Percentiles rank a stretch among this genome's conserved stretches.
phyloP scores from a whole-genome alignment of 768 basidiomycete species.

The Mycena amicta region DNA sequence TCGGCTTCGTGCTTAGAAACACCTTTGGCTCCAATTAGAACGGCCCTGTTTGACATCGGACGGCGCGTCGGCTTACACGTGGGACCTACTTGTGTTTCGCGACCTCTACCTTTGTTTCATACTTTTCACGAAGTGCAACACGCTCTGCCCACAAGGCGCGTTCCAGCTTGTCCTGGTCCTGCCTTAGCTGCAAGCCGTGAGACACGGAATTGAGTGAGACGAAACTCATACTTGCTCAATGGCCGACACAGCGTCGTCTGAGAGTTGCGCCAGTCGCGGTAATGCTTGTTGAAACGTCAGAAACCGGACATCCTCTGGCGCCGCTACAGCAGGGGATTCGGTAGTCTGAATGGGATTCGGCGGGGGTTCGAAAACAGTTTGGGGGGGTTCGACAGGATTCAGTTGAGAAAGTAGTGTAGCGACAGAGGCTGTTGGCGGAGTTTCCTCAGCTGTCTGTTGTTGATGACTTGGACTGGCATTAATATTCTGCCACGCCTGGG shows the following conservation, averaged over 20 bases:
- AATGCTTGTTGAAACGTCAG: conserved; percentile 73
- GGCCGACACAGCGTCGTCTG: conserved; percentile 51
- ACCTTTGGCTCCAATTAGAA: conserved; percentile 57
- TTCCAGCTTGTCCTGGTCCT: conserved; percentile 73
- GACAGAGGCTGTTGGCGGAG: conserved; percentile 40
- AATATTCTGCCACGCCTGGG: conserved; percentile 68
- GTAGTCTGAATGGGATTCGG: conserved; percentile 12
- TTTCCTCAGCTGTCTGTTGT: conserved; percentile 9
- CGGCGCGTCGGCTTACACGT: conserved; percentile 1
- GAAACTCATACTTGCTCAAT: conserved; percentile 50
- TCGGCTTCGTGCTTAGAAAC: conserved; percentile 72
- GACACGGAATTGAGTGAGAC: conserved; percentile 1
- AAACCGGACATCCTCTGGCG: conserved; percentile 43
- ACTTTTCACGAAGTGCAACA: conserved; percentile 58
- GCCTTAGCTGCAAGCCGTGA: conserved; percentile 55
- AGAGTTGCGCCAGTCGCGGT: conserved; percentile 62
- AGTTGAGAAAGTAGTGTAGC: conserved; percentile 63
- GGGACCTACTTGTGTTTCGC: conserved; percentile 63
- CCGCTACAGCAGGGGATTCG: too few relatives aligned
- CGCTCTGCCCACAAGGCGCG: conserved; percentile 70
- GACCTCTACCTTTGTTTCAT: conserved; percentile 72
- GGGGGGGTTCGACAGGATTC: neutral
- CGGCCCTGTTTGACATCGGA: conserved; percentile 68
- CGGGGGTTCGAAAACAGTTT: conserved; percentile 9
- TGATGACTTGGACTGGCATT: too few relatives aligned